Evolutionary conservation across 2,329 filamentous ascomycete genomes (phyloP), one percentile per base, ranked within the genome.

Genomic region (Talaromyces islandicus): DNA sequence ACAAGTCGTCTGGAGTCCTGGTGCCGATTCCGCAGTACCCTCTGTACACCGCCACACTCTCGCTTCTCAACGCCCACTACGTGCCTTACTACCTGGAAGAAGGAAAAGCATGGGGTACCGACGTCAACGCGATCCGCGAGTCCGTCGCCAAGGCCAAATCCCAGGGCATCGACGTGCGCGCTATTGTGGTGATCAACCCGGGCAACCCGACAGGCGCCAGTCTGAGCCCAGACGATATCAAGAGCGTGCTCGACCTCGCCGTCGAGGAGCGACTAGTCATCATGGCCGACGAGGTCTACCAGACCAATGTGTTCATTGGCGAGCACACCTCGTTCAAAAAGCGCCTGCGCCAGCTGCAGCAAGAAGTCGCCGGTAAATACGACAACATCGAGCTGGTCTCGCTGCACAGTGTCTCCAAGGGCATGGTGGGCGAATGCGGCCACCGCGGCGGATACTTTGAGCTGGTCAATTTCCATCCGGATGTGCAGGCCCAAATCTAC

Each of bases 401-500:
- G 57, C 82, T 99, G 66, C 93, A 99, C 83, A 93, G 89, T 69
- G 84, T 95, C 59, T 96, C 91, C 73, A 99, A 99, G 85, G 94
- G 94, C 70, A 97, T 99, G 92, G 90, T 97, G 9, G 94, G 94
- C 72, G 94, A 99, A 81, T 99, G 94, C 75, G 94, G 94, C 57
- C 94, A 99, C 81, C 90, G 94, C 65, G 94, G 93, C 68, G 94
- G 94, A 58, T 99, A 96, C 83, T 97, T 97, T 72, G 94, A 99
- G 82, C 87, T 99, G 60, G 85, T 92, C 62, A 91, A 91, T 67
- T 97, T 99, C 75, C 87, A 96, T 73, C 78, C 85, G 11, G 83
- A 89, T 70, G 94, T 99, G 65, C 88, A 90, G 71, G 90, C 88
- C 65, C 88, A 97, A 80, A 92, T 99, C 76, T 97, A 97, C 86